phyloP scores from a whole-genome alignment of 768 basidiomycete species.

The Termitomyces sp. region DNA sequence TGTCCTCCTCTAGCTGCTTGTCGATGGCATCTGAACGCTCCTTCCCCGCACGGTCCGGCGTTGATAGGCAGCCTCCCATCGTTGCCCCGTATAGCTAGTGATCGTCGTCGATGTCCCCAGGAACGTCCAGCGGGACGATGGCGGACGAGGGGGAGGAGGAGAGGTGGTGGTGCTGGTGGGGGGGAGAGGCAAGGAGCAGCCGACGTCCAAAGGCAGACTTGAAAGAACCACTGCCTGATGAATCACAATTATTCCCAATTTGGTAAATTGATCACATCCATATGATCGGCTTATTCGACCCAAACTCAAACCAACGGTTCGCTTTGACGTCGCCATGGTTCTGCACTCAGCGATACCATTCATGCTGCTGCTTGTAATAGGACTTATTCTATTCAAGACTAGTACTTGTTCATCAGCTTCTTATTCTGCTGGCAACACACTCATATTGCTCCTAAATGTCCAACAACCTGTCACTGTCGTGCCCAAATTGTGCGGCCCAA shows the following conservation, averaged over 20 bases:
- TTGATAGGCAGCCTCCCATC: conserved; percentile 73
- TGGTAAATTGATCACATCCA: background rate
- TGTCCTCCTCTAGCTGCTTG: conserved; percentile 82
- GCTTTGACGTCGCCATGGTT: background rate
- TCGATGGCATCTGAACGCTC: conserved; percentile 74
- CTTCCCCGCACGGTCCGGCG: conserved; percentile 53
- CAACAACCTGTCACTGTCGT: background rate
- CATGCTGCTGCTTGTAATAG: no score
- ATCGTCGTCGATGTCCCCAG: background rate
- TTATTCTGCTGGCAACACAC: no score
- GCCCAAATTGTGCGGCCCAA: background rate
- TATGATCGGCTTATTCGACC: background rate
- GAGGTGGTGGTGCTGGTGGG: background rate
- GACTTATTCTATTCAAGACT: no score
- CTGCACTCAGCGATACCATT: no score
- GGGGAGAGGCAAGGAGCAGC: background rate
- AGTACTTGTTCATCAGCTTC: no score
- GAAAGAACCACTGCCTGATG: background rate
- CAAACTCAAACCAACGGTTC: background rate
- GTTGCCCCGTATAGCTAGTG: background rate
- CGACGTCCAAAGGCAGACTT: conserved; percentile 1
- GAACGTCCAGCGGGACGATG: background rate
- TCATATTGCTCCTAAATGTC: background rate
- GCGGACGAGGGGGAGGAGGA: background rate
- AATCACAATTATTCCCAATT: conserved; percentile 2